Evolutionary conservation across 176 grass and related monocot species (phyloP).

Genomic region (Oryza nivara): DNA sequence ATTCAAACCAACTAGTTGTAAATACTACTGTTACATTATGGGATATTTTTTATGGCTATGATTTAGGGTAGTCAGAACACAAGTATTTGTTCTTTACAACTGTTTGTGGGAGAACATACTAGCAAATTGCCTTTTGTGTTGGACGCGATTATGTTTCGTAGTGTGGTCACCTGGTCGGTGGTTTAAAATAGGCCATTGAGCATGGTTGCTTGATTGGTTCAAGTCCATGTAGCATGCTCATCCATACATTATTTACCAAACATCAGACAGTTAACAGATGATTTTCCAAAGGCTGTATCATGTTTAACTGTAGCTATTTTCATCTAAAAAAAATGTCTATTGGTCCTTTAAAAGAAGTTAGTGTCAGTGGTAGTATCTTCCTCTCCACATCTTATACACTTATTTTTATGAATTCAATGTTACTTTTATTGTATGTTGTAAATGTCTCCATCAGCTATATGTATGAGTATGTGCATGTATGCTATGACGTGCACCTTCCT

Average conservation of each 20-base stretch:
- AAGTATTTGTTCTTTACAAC: slow-evolving; percentile 2
- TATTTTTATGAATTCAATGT: neutral
- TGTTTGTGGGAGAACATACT: neutral
- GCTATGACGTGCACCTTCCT: too few species aligned
- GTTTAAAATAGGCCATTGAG: neutral
- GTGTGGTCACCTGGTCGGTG: neutral
- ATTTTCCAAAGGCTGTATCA: neutral
- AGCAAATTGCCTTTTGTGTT: neutral
- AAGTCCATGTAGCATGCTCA: slow-evolving; percentile 29
- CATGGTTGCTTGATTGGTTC: neutral
- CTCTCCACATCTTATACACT: neutral
- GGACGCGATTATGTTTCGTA: neutral
- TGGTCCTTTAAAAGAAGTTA: neutral
- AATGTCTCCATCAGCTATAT: too few species aligned
- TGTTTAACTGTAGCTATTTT: neutral
- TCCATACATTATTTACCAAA: neutral
- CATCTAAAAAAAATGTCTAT: neutral
- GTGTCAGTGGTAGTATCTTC: neutral
- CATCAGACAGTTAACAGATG: slow-evolving; percentile 12
- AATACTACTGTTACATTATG: slow-evolving; percentile 7
- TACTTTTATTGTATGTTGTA: too few species aligned
- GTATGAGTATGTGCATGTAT: too few species aligned
- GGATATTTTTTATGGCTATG: slow-evolving; percentile 27
- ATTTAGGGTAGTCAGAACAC: slow-evolving; percentile 18
- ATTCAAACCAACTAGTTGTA: slow-evolving; percentile 7